Conservation (phyloP, 805 yeast species). For the Komagataella populi region DNA sequence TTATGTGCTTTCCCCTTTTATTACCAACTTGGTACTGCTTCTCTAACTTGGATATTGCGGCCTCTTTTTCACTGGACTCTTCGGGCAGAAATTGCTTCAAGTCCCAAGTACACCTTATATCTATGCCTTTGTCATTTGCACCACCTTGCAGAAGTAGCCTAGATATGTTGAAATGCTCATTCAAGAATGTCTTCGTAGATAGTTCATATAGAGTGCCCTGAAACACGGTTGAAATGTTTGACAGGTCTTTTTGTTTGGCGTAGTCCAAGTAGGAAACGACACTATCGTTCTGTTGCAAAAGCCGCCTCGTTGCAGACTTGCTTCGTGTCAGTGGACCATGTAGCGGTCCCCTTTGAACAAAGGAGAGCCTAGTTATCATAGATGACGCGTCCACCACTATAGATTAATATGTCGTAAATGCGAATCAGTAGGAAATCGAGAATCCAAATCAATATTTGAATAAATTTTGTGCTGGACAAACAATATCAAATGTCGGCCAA, state of each 20-base stretch:
- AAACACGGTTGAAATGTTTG: conserved; percentile 33
- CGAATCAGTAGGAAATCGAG: neutral
- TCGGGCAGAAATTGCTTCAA: conserved; percentile 11
- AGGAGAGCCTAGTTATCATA: neutral
- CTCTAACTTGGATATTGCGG: neutral
- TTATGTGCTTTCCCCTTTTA: conserved; percentile 11
- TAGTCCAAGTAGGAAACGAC: conserved; percentile 18
- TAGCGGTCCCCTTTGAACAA: neutral
- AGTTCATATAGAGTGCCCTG: conserved; percentile 45
- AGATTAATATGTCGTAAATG: neutral
- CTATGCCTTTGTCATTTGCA: conserved; percentile 42
- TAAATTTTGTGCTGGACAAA: neutral
- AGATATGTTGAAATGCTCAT: conserved; percentile 21
- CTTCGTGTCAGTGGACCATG: neutral
- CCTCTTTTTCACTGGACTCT: neutral
- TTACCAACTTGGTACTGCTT: conserved; percentile 2
- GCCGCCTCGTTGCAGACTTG: neutral
- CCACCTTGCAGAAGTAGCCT: conserved; percentile 36
- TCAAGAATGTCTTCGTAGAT: conserved; percentile 24
- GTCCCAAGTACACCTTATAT: conserved; percentile 40
- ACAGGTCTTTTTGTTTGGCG: conserved; percentile 18
- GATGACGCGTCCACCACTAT: neutral
- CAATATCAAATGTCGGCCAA: neutral
- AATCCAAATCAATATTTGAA: neutral
- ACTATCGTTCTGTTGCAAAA: conserved; percentile 14